Percentiles rank a stretch among this genome's conserved stretches.
Evolutionary conservation across 1,139 yeast genomes (phyloP).

Genomic region (Lodderomyces theae): DNA sequence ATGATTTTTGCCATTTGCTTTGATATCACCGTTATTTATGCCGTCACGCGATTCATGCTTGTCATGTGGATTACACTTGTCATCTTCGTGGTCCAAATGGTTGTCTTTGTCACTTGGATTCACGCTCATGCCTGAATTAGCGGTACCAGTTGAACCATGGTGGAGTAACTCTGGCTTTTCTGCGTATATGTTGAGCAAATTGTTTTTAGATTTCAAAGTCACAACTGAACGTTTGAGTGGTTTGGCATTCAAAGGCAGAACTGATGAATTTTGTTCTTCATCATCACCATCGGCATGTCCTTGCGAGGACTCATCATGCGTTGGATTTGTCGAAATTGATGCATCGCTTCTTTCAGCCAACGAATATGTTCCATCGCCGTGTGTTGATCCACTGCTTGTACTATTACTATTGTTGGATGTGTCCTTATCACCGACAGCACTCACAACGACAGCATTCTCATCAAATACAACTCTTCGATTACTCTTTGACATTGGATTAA

Average conservation of each 20-base stretch:
- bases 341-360: not conserved
- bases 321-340: not conserved
- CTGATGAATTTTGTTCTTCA: slow-evolving; percentile 2
- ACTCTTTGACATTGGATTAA: slow-evolving; percentile 34
- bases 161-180: slow-evolving; percentile 4
- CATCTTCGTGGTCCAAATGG: too few species aligned
- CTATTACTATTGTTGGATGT: not conserved
- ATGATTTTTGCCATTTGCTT: slow-evolving; percentile 1
- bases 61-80: not conserved
- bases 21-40: not conserved
- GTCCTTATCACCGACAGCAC: slow-evolving; percentile 7
- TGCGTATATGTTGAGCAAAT: not conserved
- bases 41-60: not conserved
- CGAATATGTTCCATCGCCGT: not conserved
- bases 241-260: not conserved
- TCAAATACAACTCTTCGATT: slow-evolving; percentile 41
- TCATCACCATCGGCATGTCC: not conserved
- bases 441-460: slow-evolving; percentile 16
- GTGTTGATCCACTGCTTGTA: not conserved
- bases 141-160: slow-evolving; percentile 9
- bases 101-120: not conserved
- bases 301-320: not conserved
- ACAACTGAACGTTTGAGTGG: not conserved
- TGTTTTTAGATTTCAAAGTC: not conserved
- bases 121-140: slow-evolving; percentile 4